Evolutionary conservation across 495 filamentous ascomycete genomes (phyloP), one percentile per base, ranked within the genome.

Genomic region (Podospora australis): DNA sequence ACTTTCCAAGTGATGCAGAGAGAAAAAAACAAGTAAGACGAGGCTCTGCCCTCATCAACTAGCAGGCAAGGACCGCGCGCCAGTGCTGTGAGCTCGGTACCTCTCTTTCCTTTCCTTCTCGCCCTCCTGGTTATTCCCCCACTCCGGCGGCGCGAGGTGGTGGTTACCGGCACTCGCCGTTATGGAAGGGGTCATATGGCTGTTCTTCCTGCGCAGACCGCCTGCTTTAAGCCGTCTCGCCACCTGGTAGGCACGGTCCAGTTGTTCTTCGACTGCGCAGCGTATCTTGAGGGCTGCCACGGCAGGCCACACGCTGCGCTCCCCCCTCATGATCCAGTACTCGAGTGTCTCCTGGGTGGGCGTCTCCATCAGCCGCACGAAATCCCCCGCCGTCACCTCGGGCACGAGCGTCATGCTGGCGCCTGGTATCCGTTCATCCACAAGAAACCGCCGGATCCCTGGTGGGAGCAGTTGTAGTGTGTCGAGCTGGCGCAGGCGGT

Each of bases 241-340:
- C 48, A 81, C 67, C 65, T 94, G 87, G 68, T 94, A 95, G 0
- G 84, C 81, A 39, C 82, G 67, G 60, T 96, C 90, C 16, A 96
- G 68, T 59, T 92, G 88, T 39, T 87, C 82, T 63, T 97, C 91
- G 11, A 96, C 74, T 16, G 82, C 85, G 58, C 88, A 90, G n/a
- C 91, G 71, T 6, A 95, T 80, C 56, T 81, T 84, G 45, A 97
- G 68, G 11, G 89, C 87, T 22, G 80, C 80, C 36, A 95, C 78
- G n/a, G 88, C 87, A 3, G 91, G 91, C 91, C 91, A 97, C 0
- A 95, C 88, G 45, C 86, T 88, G 30, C 84, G 66, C 68, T 96
- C 90, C 6, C 91, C 91, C 34, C 84, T 74, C 16, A 82, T 61
- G 48, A 91, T 88, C 91, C 91, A 96, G 51, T 90, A 84, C 21